Base-by-base conservation (phyloP, 1,284 basidiomycete species). In the Cutaneotrichosporon curvatum region DNA sequence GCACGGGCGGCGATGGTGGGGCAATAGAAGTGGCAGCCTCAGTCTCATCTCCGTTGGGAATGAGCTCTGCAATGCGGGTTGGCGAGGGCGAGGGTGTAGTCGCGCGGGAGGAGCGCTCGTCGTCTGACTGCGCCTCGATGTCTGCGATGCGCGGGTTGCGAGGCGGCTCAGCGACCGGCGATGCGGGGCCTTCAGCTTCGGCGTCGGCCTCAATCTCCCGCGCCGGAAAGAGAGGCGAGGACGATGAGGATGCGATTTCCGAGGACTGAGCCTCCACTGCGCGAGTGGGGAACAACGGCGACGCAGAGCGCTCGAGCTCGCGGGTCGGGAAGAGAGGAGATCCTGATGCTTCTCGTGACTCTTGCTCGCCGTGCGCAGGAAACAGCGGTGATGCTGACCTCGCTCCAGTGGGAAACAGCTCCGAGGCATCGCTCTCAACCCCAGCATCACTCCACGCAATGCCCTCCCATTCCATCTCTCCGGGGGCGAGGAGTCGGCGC, bases 341-440 rank as follows among this genome's bases (percentile, higher is more conserved):
- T 12, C 25, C 25, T 12, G 25, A 44, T 1, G 23, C 40, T 2
- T 33, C 36, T 28, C 41, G 31, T n/a, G n/a, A n/a, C n/a, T n/a
- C 15, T 34, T 22, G 25, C 37, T 25, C 19, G 12, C 38, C 37
- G 10, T 52, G 51, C 14, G 22, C 10, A 6, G 53, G 50, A 48
- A 60, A 62, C 18, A 58, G 45, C 1, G 57, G 57, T 15, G 56
- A 57, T 34, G 32, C 41, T 4, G 52, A 53, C 2, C 51, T 25
- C 5, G 28, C 25, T 28, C 42, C 31, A 4, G 18, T 38, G 5
- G 41, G 45, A 37, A 47, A 41, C 33, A 51, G 34, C 15, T 33
- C 37, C 19, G 41, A 39, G 9, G n/a, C 44, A 8, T 38, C 48
- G 19, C 23, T 37, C 23, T 43, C 48, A 0, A 12, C 23, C 32